A percentile compares a stretch with the other conserved stretches of the same genome.
Evolutionary conservation across 192 early-diverging fungal genomes (phyloP).

Genomic region (Linderina pennispora): DNA sequence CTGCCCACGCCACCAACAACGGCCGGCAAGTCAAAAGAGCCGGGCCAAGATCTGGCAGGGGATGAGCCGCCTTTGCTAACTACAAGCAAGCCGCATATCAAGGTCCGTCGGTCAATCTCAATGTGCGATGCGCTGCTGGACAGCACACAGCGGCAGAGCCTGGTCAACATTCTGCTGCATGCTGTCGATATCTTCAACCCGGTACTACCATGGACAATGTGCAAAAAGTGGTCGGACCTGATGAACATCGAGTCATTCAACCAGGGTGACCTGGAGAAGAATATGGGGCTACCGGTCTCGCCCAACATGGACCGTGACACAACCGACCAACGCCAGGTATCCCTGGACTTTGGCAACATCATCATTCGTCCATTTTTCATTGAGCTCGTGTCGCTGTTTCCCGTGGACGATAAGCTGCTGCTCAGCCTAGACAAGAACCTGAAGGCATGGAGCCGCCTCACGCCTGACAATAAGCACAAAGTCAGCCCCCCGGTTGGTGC

Average conservation of each 20-base stretch:
- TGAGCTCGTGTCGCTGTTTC: conserved; percentile 71
- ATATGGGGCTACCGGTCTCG: conserved; percentile 65
- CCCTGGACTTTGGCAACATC: conserved; percentile 77
- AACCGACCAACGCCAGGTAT: conserved; percentile 66
- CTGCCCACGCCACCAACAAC: not conserved
- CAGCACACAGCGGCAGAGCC: conserved; percentile 54
- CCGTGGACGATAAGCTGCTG: conserved; percentile 56
- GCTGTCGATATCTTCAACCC: conserved; percentile 89
- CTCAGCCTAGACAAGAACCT: conserved; percentile 34
- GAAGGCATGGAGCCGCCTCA: conserved; percentile 40
- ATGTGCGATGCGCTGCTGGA: conserved; percentile 44
- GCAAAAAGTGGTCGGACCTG: conserved; percentile 84
- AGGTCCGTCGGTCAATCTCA: conserved; percentile 34
- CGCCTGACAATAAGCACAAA: conserved; percentile 24
- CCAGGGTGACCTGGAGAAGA: conserved; percentile 82
- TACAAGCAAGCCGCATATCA: too few relatives aligned
- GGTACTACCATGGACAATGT: conserved; percentile 74
- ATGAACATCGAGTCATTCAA: conserved; percentile 82
- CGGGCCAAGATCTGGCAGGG: too few relatives aligned
- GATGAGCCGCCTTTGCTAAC: too few relatives aligned
- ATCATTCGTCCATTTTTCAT: conserved; percentile 85
- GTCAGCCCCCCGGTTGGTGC: conserved; percentile 32
- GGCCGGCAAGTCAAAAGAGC: not conserved
- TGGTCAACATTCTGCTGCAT: conserved; percentile 72
- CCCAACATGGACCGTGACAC: conserved; percentile 85